Conservation (phyloP, 257 asterid genomes). For the Solanum neorickii region DNA sequence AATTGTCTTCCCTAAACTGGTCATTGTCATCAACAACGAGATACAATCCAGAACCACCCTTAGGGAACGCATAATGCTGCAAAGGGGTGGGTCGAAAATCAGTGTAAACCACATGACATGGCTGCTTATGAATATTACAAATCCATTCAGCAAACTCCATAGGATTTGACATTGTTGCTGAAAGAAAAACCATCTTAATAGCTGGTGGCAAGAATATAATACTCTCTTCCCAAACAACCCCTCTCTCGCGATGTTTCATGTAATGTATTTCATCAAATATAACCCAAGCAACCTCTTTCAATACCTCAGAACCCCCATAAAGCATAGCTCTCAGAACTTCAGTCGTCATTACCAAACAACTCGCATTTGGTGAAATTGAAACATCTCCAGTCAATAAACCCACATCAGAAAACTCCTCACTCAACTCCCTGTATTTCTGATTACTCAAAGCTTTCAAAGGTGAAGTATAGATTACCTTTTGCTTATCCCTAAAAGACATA, state of each 20-base stretch:
- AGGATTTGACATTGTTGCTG: conserved; percentile 97
- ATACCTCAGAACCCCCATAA: conserved; percentile 86
- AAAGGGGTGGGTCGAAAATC: conserved; percentile 96
- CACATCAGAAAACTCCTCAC: conserved; percentile 86
- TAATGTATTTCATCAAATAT: conserved; percentile 97
- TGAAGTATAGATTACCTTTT: conserved; percentile 86
- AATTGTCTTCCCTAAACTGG: conserved; percentile 85
- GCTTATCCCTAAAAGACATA: conserved; percentile 85
- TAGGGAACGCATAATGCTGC: conserved; percentile 90
- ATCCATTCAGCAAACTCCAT: conserved; percentile 98
- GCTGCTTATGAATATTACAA: conserved; percentile 86
- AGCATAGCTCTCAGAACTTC: conserved; percentile 93
- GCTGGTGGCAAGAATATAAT: conserved; percentile 94
- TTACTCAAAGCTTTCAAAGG: conserved; percentile 89
- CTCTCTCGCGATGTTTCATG: conserved; percentile 97
- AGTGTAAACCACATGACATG: conserved; percentile 92
- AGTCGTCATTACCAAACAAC: conserved; percentile 96
- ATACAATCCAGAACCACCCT: conserved; percentile 92
- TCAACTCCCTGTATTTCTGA: conserved; percentile 89
- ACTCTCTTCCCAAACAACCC: conserved; percentile 99
- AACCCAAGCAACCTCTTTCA: conserved; percentile 98
- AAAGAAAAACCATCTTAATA: conserved; percentile 90
- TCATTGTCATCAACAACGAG: conserved; percentile 95
- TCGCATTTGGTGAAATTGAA: conserved; percentile 79
- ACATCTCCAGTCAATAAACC: conserved; percentile 98